These are phyloP conservation scores for Breviolum minutum DNA, from an alignment of 73 alveolate genomes.

Conservation along the genomic window DNA sequence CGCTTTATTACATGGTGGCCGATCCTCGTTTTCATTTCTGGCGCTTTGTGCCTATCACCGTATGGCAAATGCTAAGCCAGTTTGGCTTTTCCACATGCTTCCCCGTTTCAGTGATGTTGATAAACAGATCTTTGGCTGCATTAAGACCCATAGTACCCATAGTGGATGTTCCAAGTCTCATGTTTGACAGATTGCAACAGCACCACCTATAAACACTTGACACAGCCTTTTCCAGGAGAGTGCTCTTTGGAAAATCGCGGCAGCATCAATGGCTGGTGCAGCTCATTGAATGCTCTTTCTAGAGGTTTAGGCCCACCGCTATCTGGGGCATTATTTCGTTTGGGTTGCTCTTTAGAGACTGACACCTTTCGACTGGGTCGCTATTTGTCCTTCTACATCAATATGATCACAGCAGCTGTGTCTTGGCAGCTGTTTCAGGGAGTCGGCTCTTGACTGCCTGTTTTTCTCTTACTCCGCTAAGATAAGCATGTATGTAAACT, in stretches of 20 bases:
- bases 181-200: neutral
- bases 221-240: constrained; percentile 10
- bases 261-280: constrained; percentile 75
- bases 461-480: too few species aligned
- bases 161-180: neutral
- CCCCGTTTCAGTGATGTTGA: constrained; percentile 21
- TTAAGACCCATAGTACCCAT: neutral
- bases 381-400: constrained; percentile 56
- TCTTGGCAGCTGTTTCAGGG: neutral
- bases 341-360: constrained; percentile 39
- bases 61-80: constrained; percentile 80
- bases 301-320: constrained; percentile 59
- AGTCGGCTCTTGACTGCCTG: neutral
- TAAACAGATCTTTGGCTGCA: constrained; percentile 15
- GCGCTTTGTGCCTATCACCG: constrained; percentile 69
- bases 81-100: constrained; percentile 44
- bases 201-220: neutral
- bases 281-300: constrained; percentile 41
- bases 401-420: constrained; percentile 5
- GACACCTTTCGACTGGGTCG: constrained; percentile 47
- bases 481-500: too few species aligned
- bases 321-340: constrained; percentile 35
- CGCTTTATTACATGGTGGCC: constrained; percentile 31
- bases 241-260: constrained; percentile 49
- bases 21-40: constrained; percentile 30